Evolutionary conservation across 305 asterid species (phyloP).

Genomic region (Coffea humblotiana): DNA sequence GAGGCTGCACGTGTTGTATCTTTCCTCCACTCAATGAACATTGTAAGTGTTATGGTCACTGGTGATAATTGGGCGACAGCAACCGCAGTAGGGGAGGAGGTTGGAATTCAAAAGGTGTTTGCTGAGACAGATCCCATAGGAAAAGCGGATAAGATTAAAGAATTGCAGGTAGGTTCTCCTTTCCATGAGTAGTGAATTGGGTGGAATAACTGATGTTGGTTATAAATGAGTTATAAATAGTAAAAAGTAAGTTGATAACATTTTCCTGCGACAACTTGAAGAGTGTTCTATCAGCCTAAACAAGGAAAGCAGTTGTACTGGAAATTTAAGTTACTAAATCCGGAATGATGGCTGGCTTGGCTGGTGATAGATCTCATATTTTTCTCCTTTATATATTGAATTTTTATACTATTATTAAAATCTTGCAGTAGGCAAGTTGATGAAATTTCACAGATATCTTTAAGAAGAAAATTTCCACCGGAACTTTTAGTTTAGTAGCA

Average conservation of each 20-base stretch:
- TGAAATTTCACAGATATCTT: not conserved
- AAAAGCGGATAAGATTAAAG: conserved; percentile 90
- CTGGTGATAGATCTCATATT: not conserved
- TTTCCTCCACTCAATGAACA: conserved; percentile 66
- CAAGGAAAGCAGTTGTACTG: not conserved
- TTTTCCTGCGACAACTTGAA: not conserved
- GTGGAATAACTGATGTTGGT: conserved; percentile 4
- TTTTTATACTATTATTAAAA: not conserved
- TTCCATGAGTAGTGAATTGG: not conserved
- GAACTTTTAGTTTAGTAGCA: not conserved
- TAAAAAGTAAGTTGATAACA: too few relatives aligned
- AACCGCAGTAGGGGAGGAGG: conserved; percentile 74
- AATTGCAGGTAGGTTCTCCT: conserved; percentile 61
- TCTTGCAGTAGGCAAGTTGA: not conserved
- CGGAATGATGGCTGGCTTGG: not conserved
- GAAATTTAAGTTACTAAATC: too few relatives aligned
- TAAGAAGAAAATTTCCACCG: not conserved
- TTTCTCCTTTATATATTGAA: too few relatives aligned
- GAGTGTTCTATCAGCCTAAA: not conserved
- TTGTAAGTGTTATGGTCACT: conserved; percentile 85
- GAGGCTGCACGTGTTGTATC: conserved; percentile 73
- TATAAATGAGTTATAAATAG: not conserved
- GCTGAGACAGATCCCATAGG: conserved; percentile 96
- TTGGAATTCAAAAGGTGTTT: conserved; percentile 77
- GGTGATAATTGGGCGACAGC: conserved; percentile 99